Evolutionary conservation across 2,329 filamentous ascomycete species (phyloP).

Genomic region (Thelonectria olida): DNA sequence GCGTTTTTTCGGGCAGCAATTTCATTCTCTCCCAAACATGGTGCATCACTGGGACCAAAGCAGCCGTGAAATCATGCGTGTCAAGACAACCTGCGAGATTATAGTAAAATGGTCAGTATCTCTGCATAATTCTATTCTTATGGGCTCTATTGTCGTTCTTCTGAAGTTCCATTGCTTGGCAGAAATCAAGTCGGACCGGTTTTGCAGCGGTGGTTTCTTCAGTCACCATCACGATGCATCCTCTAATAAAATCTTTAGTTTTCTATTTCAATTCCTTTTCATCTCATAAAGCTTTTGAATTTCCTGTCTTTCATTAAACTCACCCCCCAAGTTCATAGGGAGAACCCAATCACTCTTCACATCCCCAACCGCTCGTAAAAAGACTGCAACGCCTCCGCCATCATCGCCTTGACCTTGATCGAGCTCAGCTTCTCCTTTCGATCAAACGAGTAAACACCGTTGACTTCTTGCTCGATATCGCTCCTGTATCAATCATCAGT

Average conservation of each 20-base stretch:
- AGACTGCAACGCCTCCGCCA: slow-evolving; percentile 59
- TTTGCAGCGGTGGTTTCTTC: too few relatives aligned
- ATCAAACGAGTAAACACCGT: slow-evolving; percentile 72
- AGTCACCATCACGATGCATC: not conserved
- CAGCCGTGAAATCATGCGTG: not conserved
- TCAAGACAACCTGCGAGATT: too few relatives aligned
- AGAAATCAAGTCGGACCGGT: too few relatives aligned
- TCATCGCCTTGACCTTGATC: slow-evolving; percentile 63
- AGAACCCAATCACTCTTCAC: not conserved
- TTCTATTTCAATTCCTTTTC: not conserved
- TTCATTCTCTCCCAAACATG: not conserved
- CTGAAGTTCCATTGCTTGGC: not conserved
- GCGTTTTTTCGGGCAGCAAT: not conserved
- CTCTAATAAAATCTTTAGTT: not conserved
- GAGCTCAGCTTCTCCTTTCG: slow-evolving; percentile 69
- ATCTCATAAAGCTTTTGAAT: too few relatives aligned
- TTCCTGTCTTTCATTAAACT: too few relatives aligned
- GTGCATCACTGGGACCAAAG: not conserved
- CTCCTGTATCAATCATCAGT: slow-evolving; percentile 44
- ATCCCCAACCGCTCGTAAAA: slow-evolving; percentile 52
- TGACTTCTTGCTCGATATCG: slow-evolving; percentile 75
- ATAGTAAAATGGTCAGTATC: too few relatives aligned
- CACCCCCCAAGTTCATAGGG: not conserved
- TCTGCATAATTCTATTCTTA: too few relatives aligned
- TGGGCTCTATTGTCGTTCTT: too few relatives aligned